These are phyloP conservation scores for Krasilnikovozyma curviuscula DNA, from an alignment of 768 basidiomycete genomes.

Conservation along the genomic window DNA sequence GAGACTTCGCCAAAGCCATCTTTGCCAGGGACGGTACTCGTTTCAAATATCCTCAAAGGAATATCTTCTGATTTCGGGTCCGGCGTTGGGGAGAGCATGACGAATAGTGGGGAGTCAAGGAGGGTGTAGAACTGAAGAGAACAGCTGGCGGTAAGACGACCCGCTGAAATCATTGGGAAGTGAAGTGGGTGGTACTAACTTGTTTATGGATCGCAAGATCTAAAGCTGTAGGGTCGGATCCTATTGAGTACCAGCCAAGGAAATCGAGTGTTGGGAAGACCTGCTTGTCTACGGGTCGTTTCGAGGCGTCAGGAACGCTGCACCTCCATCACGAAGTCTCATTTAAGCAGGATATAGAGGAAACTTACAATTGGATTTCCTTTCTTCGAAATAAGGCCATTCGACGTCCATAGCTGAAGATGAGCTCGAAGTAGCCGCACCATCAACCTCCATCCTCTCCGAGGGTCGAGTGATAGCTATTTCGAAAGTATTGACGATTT, in stretches of 20 bases:
- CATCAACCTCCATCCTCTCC: slow-evolving; percentile 23
- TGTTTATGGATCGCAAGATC: slow-evolving; percentile 77
- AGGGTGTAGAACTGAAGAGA: slow-evolving; percentile 51
- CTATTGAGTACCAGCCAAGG: slow-evolving; percentile 93
- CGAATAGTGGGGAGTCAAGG: slow-evolving; percentile 73
- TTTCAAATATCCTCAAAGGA: slow-evolving; percentile 85
- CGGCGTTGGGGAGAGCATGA: slow-evolving; percentile 39
- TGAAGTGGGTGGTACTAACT: slow-evolving; percentile 27
- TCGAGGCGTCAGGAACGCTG: background rate
- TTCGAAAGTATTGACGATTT: slow-evolving; percentile 94
- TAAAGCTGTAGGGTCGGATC: slow-evolving; percentile 45
- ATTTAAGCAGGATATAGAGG: background rate
- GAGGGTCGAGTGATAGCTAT: slow-evolving; percentile 35
- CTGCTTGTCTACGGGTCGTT: slow-evolving; percentile 55
- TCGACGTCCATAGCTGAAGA: slow-evolving; percentile 36
- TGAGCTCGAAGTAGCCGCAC: background rate
- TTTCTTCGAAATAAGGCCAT: slow-evolving; percentile 56
- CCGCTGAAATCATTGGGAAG: background rate
- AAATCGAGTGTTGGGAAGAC: slow-evolving; percentile 95
- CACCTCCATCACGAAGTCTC: background rate
- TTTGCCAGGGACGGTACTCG: slow-evolving; percentile 55
- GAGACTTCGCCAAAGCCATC: slow-evolving; percentile 35
- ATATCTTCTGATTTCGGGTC: slow-evolving; percentile 40
- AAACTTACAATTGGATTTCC: slow-evolving; percentile 66
- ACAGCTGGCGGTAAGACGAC: background rate